Percentiles rank a stretch among this genome's conserved stretches.
phyloP scores from a whole-genome alignment of 2,329 filamentous ascomycete species.

The Curvularia lunata region DNA sequence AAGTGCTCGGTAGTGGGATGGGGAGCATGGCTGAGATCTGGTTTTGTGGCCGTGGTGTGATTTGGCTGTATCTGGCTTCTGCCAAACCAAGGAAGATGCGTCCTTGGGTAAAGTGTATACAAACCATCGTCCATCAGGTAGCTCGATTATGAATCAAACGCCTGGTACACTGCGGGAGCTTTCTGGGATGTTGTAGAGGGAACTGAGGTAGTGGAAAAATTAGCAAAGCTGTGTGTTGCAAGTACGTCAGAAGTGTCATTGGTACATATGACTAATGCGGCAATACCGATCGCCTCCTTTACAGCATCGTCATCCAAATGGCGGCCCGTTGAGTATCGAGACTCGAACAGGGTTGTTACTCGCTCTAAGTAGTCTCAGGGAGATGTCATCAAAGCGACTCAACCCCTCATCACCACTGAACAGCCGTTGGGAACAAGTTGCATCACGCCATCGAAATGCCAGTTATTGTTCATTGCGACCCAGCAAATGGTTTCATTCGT shows the following conservation, averaged over 20 bases:
- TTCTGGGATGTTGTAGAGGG: background rate
- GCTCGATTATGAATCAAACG: background rate
- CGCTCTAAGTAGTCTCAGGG: background rate
- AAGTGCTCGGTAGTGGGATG: conserved; percentile 27
- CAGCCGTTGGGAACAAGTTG: background rate
- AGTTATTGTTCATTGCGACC: conserved; percentile 33
- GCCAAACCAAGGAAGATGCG: background rate
- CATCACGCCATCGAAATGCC: conserved; percentile 14
- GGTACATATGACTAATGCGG: background rate
- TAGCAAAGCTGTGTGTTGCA: background rate
- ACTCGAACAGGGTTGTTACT: background rate
- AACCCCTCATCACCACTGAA: background rate
- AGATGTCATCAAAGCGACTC: background rate
- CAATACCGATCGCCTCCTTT: background rate
- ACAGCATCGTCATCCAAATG: background rate
- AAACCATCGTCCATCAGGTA: background rate
- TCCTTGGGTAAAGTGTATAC: background rate
- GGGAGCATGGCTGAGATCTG: background rate
- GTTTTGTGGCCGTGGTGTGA: background rate
- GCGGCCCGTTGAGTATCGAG: background rate
- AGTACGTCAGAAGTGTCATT: conserved; percentile 3
- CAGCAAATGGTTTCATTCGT: conserved; percentile 45
- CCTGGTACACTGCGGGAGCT: background rate
- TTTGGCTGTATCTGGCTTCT: background rate
- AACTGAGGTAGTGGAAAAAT: background rate